Percentiles rank a stretch among this genome's conserved stretches.
Evolutionary conservation across 2,329 filamentous ascomycete species (phyloP).

Genomic region (Arthrobotrys conoides): DNA sequence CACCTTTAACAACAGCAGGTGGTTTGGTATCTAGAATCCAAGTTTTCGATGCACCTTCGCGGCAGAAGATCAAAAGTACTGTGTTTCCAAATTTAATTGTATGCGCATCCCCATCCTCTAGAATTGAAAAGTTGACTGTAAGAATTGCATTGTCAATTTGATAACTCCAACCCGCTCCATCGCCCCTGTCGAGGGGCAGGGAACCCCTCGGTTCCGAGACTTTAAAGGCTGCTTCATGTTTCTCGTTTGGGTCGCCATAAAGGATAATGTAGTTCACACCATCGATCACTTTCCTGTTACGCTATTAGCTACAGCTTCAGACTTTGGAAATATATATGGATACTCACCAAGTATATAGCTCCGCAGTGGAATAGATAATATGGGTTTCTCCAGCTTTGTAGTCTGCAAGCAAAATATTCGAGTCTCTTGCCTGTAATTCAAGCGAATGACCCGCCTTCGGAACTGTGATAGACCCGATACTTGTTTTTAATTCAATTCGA

Average conservation of each 20-base stretch:
- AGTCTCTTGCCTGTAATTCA: constrained; percentile 52
- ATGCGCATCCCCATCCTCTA: constrained; percentile 29
- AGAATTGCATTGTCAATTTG: constrained; percentile 31
- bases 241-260: constrained; percentile 76
- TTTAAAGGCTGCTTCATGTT: constrained; percentile 73
- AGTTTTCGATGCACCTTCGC: constrained; percentile 51
- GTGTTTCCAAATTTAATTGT: constrained; percentile 47
- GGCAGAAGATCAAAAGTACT: constrained; percentile 32
- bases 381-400: constrained; percentile 75
- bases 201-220: constrained; percentile 1
- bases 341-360: constrained; percentile 76
- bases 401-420: constrained; percentile 74
- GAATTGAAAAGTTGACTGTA: constrained; percentile 41
- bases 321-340: background rate
- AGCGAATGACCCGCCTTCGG: constrained; percentile 23
- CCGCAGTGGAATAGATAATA: constrained; percentile 78
- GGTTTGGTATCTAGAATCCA: constrained; percentile 51
- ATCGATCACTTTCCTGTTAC: constrained; percentile 71
- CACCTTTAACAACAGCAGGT: constrained; percentile 74
- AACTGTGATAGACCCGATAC: constrained; percentile 35
- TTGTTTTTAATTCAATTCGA: constrained; percentile 45
- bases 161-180: constrained; percentile 27
- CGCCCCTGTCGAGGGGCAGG: background rate
- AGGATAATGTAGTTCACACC: constrained; percentile 75
- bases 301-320: background rate